Percentiles rank a stretch among this genome's conserved stretches.
Evolutionary conservation across 2,329 filamentous ascomycete genomes (phyloP).

Genomic region (Colletotrichum plurivorum): DNA sequence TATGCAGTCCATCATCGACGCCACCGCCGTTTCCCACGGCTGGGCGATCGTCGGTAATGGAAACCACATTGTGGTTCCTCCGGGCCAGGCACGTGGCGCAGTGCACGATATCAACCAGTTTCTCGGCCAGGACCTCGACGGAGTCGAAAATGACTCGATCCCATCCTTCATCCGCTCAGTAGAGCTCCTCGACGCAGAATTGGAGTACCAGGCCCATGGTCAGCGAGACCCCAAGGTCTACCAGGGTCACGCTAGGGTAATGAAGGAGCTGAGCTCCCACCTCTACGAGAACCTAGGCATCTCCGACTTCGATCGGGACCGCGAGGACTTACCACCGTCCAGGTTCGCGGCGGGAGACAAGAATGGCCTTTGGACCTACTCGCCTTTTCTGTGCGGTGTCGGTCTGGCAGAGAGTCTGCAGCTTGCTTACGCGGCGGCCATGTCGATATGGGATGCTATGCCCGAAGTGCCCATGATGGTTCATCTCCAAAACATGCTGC

Average conservation of each 20-base stretch:
- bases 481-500: conserved; percentile 64
- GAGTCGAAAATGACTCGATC: too few relatives aligned
- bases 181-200: too few relatives aligned
- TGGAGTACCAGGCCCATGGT: too few relatives aligned
- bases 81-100: too few relatives aligned
- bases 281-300: background rate
- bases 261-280: background rate
- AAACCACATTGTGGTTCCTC: background rate
- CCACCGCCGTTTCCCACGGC: conserved; percentile 57
- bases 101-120: too few relatives aligned
- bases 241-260: background rate
- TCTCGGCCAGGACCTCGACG: too few relatives aligned
- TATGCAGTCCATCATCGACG: conserved; percentile 65
- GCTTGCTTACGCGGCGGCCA: conserved; percentile 50
- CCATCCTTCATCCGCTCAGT: too few relatives aligned
- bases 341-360: conserved; percentile 56
- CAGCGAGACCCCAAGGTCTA: too few relatives aligned
- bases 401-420: conserved; percentile 61
- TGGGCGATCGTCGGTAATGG: conserved; percentile 53
- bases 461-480: conserved; percentile 56
- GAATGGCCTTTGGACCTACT: conserved; percentile 64
- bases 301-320: background rate
- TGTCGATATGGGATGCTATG: conserved; percentile 57
- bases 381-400: conserved; percentile 62
- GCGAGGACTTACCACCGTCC: conserved; percentile 50